Conservation (phyloP, 2,329 filamentous ascomycete species). For the Neofusicoccum sp. region DNA sequence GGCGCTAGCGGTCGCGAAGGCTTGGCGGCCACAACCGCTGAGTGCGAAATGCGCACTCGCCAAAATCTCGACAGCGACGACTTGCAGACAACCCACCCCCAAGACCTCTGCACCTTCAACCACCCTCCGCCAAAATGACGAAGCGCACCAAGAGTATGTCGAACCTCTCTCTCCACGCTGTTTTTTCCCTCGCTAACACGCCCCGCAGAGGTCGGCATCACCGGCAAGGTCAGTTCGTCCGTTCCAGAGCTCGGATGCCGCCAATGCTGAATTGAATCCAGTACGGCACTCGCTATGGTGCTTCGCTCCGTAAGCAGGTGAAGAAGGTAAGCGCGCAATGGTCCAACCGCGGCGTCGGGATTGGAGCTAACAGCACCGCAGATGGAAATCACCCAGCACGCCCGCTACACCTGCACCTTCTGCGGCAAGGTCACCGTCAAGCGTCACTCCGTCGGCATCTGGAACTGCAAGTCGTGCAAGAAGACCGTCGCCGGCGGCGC, state of each 20-base stretch:
- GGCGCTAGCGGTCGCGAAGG: slow-evolving; percentile 6
- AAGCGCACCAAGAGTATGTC: slow-evolving; percentile 34
- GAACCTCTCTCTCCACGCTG: background rate
- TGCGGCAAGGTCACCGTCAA: slow-evolving; percentile 95
- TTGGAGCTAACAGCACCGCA: slow-evolving; percentile 6
- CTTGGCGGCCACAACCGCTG: slow-evolving; percentile 11
- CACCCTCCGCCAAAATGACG: slow-evolving; percentile 55
- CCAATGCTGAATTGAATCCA: background rate
- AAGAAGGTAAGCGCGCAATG: slow-evolving; percentile 63
- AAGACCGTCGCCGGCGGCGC: slow-evolving; percentile 93
- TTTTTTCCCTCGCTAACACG: slow-evolving; percentile 9
- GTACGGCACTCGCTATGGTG: slow-evolving; percentile 72
- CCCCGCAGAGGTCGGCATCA: slow-evolving; percentile 77
- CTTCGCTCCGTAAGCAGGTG: slow-evolving; percentile 97
- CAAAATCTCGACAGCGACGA: slow-evolving; percentile 16
- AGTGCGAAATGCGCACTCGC: slow-evolving; percentile 11
- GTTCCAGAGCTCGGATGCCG: slow-evolving; percentile 1
- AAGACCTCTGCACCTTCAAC: slow-evolving; percentile 8
- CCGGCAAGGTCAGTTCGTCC: slow-evolving; percentile 62
- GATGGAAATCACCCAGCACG: slow-evolving; percentile 98
- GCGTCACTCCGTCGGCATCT: slow-evolving; percentile 88
- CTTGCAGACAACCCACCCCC: slow-evolving; percentile 6
- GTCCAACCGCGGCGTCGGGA: background rate
- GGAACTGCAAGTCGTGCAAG: slow-evolving; percentile 93
- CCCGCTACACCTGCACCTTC: slow-evolving; percentile 84